A percentile compares a stretch with the other conserved stretches of the same genome.
These are phyloP conservation scores for Diplocarpon mali DNA, from an alignment of 2,329 filamentous ascomycete genomes.

Conservation along the genomic window DNA sequence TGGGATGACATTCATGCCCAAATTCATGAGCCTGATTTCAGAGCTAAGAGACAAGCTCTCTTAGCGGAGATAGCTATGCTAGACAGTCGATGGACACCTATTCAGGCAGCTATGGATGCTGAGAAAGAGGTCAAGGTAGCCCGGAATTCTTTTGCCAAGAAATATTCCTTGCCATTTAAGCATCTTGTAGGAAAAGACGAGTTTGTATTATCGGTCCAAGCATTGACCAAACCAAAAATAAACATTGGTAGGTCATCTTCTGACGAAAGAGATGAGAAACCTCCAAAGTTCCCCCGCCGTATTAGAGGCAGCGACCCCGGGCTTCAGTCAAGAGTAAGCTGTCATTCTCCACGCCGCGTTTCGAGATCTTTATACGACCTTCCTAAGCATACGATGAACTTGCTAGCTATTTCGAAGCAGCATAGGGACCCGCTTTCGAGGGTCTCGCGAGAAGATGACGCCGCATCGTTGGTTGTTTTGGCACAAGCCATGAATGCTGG, in stretches of 20 bases:
- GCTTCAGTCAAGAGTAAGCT: not conserved
- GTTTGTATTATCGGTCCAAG: not conserved
- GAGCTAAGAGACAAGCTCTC: not conserved
- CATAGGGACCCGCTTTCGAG: conserved; percentile 15
- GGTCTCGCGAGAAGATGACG: conserved; percentile 21
- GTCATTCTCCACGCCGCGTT: conserved; percentile 2
- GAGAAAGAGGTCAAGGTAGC: not conserved
- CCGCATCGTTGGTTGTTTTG: conserved; percentile 19
- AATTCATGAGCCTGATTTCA: not conserved
- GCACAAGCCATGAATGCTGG: conserved; percentile 12
- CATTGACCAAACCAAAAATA: conserved; percentile 2
- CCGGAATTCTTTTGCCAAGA: not conserved
- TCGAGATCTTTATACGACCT: conserved; percentile 14
- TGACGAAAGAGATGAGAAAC: not conserved
- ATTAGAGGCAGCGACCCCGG: conserved; percentile 15
- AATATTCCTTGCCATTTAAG: conserved; percentile 1
- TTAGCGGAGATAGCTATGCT: not conserved
- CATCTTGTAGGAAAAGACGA: not conserved
- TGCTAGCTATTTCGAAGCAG: conserved; percentile 3
- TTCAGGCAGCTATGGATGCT: not conserved
- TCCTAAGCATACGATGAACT: conserved; percentile 3
- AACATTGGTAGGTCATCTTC: conserved; percentile 5
- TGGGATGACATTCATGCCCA: not conserved
- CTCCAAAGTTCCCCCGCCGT: conserved; percentile 2
- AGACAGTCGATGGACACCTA: not conserved